Evolutionary conservation across 2,329 filamentous ascomycete genomes (phyloP).

Genomic region (Diaporthe citri): DNA sequence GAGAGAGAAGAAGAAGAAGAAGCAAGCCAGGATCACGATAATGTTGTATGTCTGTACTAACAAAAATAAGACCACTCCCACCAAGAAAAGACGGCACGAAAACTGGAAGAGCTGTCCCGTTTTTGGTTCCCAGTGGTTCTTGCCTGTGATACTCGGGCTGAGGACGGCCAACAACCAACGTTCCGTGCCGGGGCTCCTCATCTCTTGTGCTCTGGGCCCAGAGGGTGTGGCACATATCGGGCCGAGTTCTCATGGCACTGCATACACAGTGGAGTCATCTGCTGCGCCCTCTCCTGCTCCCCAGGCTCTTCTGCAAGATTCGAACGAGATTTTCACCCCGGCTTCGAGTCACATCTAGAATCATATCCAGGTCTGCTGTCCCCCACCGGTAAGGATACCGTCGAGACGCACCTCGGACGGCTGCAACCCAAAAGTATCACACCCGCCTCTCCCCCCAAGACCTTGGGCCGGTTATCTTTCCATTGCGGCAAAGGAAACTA

Average conservation of each 20-base stretch:
- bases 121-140: neutral
- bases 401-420: neutral
- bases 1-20: neutral
- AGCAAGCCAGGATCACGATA: conserved; percentile 18
- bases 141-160: neutral
- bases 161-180: too few relatives aligned
- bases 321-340: too few relatives aligned
- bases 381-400: neutral
- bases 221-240: neutral
- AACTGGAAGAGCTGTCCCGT: neutral
- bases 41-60: conserved; percentile 14
- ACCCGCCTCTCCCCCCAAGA: neutral
- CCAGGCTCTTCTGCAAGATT: neutral
- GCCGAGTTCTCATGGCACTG: too few relatives aligned
- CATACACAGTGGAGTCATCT: neutral
- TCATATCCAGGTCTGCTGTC: neutral
- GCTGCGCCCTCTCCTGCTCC: neutral
- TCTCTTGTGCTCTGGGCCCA: neutral
- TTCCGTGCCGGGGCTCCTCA: neutral
- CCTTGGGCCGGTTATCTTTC: neutral
- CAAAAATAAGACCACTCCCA: conserved; percentile 37
- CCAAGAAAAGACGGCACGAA: neutral
- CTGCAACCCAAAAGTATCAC: neutral
- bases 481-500: neutral
- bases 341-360: neutral